Conservation (phyloP, 2,329 filamentous ascomycete genomes). For the Epicoccum nigrum region DNA sequence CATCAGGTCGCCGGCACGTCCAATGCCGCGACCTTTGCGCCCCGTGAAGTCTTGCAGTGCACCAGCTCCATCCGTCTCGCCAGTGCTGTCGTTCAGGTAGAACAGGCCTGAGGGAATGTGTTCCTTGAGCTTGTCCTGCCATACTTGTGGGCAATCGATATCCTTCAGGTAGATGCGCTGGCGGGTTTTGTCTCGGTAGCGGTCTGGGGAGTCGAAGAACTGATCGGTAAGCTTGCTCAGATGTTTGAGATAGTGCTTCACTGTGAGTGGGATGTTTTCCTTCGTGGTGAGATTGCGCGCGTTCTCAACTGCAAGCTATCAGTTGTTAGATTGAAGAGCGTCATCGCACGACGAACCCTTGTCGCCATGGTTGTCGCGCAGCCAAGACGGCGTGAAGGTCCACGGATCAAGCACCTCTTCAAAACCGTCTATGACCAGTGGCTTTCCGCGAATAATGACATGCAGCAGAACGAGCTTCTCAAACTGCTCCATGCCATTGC, state of each 20-base stretch:
- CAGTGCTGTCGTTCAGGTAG: conserved; percentile 84
- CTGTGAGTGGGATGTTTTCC: conserved; percentile 79
- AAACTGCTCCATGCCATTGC: conserved; percentile 77
- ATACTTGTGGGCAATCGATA: conserved; percentile 89
- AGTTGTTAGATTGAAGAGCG: conserved; percentile 21
- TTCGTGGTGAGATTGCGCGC: conserved; percentile 80
- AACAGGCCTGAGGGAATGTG: conserved; percentile 82
- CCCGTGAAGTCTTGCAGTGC: conserved; percentile 57
- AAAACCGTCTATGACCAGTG: conserved; percentile 90
- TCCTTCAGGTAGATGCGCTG: conserved; percentile 96
- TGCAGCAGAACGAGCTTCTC: conserved; percentile 84
- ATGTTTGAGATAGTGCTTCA: conserved; percentile 87
- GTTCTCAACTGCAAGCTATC: conserved; percentile 68
- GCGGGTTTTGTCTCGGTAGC: conserved; percentile 77
- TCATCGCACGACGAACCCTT: conserved; percentile 65
- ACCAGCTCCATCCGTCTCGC: conserved; percentile 61
- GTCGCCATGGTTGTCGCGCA: conserved; percentile 77
- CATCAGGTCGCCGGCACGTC: conserved; percentile 89
- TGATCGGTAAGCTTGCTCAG: conserved; percentile 85
- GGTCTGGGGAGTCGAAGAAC: conserved; percentile 69
- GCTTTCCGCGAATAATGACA: conserved; percentile 83
- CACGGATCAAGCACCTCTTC: conserved; percentile 74
- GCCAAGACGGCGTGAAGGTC: conserved; percentile 81
- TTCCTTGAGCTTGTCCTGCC: conserved; percentile 79
- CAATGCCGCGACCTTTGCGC: conserved; percentile 63